phyloP scores from a whole-genome alignment of 371 early-diverging fungal genomes.

The Phascolomyces articulosus region DNA sequence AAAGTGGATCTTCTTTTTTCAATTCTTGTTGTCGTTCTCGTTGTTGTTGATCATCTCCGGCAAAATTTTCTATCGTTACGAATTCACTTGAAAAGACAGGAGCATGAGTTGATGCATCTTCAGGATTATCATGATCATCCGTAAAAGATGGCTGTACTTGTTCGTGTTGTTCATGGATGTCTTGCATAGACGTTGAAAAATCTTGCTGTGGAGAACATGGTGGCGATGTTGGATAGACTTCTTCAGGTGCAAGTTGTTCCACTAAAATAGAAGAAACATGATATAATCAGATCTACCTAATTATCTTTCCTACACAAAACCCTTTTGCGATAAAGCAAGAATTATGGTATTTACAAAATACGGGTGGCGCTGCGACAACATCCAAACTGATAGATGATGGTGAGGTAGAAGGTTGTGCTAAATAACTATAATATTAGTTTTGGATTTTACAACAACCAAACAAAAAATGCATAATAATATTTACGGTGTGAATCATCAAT shows the following conservation, averaged over 20 bases:
- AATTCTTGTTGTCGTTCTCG: not conserved
- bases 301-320: too few species aligned
- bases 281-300: too few species aligned
- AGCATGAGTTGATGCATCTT: constrained; percentile 16
- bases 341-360: constrained; percentile 2
- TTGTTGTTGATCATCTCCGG: not conserved
- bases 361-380: not conserved
- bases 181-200: too few species aligned
- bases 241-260: constrained; percentile 11
- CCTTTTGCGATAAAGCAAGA: too few species aligned
- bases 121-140: constrained; percentile 4
- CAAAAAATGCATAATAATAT: not conserved
- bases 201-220: constrained; percentile 1
- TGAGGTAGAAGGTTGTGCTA: constrained; percentile 1
- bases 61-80: not conserved
- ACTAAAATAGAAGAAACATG: not conserved
- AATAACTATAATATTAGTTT: not conserved
- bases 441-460: not conserved
- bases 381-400: not conserved
- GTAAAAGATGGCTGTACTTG: not conserved
- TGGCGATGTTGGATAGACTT: constrained; percentile 3
- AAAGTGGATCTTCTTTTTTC: not conserved
- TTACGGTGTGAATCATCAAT: not conserved
- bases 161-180: not conserved
- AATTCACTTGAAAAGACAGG: constrained; percentile 11